These are phyloP conservation scores for Neurospora tetrasperma DNA, from an alignment of 495 filamentous ascomycete genomes.

Conservation along the genomic window DNA sequence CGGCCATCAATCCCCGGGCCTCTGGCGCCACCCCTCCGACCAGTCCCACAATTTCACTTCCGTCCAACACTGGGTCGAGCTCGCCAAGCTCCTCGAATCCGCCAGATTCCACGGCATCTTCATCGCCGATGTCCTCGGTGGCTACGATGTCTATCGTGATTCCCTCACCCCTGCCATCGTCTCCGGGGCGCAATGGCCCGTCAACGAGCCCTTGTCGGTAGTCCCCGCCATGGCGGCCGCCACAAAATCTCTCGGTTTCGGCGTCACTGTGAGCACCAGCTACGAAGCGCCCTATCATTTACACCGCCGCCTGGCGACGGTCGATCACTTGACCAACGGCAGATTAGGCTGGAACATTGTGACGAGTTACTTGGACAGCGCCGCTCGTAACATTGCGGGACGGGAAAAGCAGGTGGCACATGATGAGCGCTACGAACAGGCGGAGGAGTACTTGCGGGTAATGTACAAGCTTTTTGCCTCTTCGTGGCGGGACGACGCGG, in stretches of 20 bases:
- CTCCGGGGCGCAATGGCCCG: conserved; percentile 58
- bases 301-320: conserved; percentile 51
- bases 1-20: conserved; percentile 54
- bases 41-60: conserved; percentile 43
- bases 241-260: conserved; percentile 54
- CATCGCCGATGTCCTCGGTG: conserved; percentile 46
- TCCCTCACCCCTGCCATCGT: conserved; percentile 48
- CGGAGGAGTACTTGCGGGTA: conserved; percentile 58
- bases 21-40: conserved; percentile 49
- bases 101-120: conserved; percentile 55
- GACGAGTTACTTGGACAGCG: conserved; percentile 57
- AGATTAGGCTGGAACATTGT: conserved; percentile 42
- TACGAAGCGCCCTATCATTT: conserved; percentile 65
- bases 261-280: conserved; percentile 54
- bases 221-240: conserved; percentile 39
- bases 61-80: conserved; percentile 44
- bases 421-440: conserved; percentile 56
- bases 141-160: conserved; percentile 56
- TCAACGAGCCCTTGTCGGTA: conserved; percentile 40
- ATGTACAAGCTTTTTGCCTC: conserved; percentile 62
- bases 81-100: conserved; percentile 46
- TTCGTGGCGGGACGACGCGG: conserved; percentile 59
- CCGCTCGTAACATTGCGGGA: conserved; percentile 50
- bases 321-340: conserved; percentile 59
- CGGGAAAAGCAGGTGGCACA: conserved; percentile 45